Evolutionary conservation across 2,329 filamentous ascomycete species (phyloP).

Genomic region (Stromatinia cepivora): DNA sequence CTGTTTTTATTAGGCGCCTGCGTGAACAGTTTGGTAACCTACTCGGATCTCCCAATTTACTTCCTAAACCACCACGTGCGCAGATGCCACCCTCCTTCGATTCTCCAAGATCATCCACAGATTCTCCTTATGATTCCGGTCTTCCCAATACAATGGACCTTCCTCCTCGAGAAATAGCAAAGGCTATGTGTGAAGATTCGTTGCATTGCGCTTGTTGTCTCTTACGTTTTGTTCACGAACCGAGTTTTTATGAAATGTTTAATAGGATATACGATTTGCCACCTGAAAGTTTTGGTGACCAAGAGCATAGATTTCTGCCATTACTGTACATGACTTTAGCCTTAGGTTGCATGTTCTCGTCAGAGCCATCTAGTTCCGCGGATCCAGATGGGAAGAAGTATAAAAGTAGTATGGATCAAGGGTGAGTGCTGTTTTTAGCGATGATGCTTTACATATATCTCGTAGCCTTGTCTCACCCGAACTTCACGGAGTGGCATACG

Average conservation of each 20-base stretch:
- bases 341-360: constrained; percentile 71
- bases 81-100: constrained; percentile 30
- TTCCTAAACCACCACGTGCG: constrained; percentile 52
- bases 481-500: neutral
- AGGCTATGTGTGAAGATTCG: constrained; percentile 55
- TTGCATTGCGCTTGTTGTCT: constrained; percentile 59
- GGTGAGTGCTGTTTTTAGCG: constrained; percentile 45
- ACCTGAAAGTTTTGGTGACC: constrained; percentile 59
- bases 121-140: constrained; percentile 38
- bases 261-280: constrained; percentile 75
- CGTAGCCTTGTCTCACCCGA: constrained; percentile 3
- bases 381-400: constrained; percentile 51
- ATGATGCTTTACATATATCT: neutral
- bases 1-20: constrained; percentile 84
- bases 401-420: constrained; percentile 55
- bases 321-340: constrained; percentile 70
- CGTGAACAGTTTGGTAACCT: constrained; percentile 82
- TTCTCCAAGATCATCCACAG: constrained; percentile 38
- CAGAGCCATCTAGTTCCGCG: constrained; percentile 51
- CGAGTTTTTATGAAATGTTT: constrained; percentile 75
- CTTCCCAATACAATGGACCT: constrained; percentile 56
- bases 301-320: constrained; percentile 68
- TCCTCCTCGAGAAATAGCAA: constrained; percentile 61
- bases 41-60: constrained; percentile 63
- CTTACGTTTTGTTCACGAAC: constrained; percentile 74